Percentiles rank a stretch among this genome's conserved stretches.
phyloP scores from a whole-genome alignment of 345 rosid genomes.

The Dovyalis caffra region DNA sequence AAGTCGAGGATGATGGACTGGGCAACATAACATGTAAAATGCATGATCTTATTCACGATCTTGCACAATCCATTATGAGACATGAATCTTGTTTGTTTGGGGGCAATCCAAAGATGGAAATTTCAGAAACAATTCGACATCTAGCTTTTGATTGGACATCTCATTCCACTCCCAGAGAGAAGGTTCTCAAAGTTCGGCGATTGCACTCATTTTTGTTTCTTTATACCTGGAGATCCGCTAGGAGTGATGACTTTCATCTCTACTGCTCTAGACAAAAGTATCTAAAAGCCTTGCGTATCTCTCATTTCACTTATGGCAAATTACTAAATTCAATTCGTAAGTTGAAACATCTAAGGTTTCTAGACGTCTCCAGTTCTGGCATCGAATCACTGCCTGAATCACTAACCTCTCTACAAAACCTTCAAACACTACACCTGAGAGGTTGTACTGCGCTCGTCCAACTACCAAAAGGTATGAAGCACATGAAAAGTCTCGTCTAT shows the following conservation, averaged over 20 bases:
- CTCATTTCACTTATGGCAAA: not conserved
- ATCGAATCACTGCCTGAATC: constrained; percentile 13
- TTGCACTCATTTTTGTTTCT: not conserved
- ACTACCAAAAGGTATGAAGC: constrained; percentile 6
- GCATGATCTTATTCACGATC: constrained; percentile 31
- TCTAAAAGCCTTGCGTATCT: not conserved
- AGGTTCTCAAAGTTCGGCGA: not conserved
- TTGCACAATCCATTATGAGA: constrained; percentile 12
- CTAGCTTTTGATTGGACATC: not conserved
- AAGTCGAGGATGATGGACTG: not conserved
- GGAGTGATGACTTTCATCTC: too few relatives aligned
- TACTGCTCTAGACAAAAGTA: not conserved
- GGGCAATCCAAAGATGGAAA: not conserved
- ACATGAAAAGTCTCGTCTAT: not conserved
- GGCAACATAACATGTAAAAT: constrained; percentile 14
- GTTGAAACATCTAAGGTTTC: constrained; percentile 23
- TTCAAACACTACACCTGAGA: constrained; percentile 15
- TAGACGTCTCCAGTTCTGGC: not conserved
- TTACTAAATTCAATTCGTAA: constrained; percentile 2
- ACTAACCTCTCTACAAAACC: constrained; percentile 12
- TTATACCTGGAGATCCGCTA: too few relatives aligned
- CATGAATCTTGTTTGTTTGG: constrained; percentile 3
- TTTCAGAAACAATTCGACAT: not conserved
- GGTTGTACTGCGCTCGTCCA: fast-evolving
- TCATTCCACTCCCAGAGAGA: not conserved